Evolutionary conservation across 1,284 basidiomycete genomes (phyloP), one percentile per base, ranked within the genome.

Genomic region (Cryptococcus hybrid): DNA sequence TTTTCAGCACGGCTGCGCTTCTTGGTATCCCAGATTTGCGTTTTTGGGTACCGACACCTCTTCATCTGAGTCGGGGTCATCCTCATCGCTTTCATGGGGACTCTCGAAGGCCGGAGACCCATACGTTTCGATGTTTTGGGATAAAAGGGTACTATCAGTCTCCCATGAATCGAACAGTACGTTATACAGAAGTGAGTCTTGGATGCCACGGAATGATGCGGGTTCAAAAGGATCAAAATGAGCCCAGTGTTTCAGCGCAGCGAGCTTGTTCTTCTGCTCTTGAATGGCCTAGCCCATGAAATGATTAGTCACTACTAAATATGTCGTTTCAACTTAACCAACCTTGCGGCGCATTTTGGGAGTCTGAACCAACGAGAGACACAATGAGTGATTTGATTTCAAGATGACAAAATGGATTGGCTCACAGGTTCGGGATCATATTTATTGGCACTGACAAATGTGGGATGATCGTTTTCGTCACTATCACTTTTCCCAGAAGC

Each of bases 211-310:
- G 59, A 73, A 64, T 2, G 70, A 68, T 1, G 61, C 37, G 34
- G 58, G 46, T 3, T 67, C 59, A 44, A 59, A 65, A 1, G 64
- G 60, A 58, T 82, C 87, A 70, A 93, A 85, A 70, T 98, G 94
- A 13, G 83, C 87, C 93, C 93, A 98, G 68, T 90, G 85, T 56
- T 87, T 87, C 39, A 98, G 82, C 1, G 89, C 84, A 2, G 89
- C 88, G 11, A 98, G 84, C 59, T 85, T 90, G 3, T 82, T 83
- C 64, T 86, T 86, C 78, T 88, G 88, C 70, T 86, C 88, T 66
- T 83, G 82, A 55, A 85, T 73, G 61, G 87, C 85, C 89, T 91
- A 7, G 42, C 13, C 24, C 24, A 24, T 24, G 24, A 24, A 24
- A 24, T 24, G 24, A 24, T 43, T n/a, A n/a, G 45, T 55, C 47